Evolutionary conservation across 495 filamentous ascomycete species (phyloP), one percentile per base, ranked within the genome.

Genomic region (Neurospora cerealis): DNA sequence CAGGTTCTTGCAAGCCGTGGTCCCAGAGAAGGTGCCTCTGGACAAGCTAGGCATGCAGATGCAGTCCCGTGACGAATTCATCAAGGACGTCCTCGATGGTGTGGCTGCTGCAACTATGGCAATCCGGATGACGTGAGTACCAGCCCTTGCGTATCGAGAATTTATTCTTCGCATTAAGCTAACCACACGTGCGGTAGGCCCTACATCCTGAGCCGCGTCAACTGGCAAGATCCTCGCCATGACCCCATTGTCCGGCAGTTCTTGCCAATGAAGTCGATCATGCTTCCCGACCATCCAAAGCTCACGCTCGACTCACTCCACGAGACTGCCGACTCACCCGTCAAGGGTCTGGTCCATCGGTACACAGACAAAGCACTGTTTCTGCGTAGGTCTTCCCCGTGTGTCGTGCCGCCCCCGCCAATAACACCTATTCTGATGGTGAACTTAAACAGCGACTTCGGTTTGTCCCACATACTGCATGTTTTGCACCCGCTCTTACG

Each of bases 321-420:
- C 48, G 88, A 90, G 78, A 77, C 75, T 41, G 77, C 76, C 4
- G 86, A 89, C 73, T 83, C 80, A 17, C 84, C 82, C 3, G 84
- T 86, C 62, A 78, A 77, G 6, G 86, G 85, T 1, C 74, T 89
- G 24, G 87, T 90, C 17, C 88, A 89, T 78, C 81, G 88, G 19
- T 90, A 90, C 76, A 82, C 85, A 0, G 88, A 89, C 73, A 89
- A 88, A 74, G 87, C 83, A n/a, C 79, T 89, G 5, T 87, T 90
- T 73, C 80, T 90, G 48, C 83, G 88, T 89, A 79, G 77, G 86
- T 74, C 36, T 41, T 21, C n/a, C 19, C 1, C 74, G 34, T 28
- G 4, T 44, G 11, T 17, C 32, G 32, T 48, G 38, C 21, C 32
- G 21, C 7, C 54, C 54, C 54, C 10, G 5, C 38, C 38, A 42